Evolutionary conservation across 2,329 filamentous ascomycete species (phyloP).

Genomic region (Aureobasidium sp.): DNA sequence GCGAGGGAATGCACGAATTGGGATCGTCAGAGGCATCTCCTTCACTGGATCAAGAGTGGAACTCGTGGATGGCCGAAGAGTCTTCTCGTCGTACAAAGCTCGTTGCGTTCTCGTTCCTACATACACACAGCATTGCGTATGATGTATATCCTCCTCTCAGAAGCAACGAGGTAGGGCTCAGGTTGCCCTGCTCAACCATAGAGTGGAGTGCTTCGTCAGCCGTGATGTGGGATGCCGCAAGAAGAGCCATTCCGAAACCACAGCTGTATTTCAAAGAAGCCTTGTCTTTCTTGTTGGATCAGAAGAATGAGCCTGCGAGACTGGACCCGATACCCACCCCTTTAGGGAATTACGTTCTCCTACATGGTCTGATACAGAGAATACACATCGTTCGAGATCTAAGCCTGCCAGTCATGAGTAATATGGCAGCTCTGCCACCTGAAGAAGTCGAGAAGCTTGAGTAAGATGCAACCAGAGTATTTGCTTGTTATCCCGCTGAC

Average conservation of each 20-base stretch:
- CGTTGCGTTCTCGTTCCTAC: constrained; percentile 52
- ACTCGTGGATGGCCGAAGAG: constrained; percentile 46
- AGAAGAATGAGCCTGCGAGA: not conserved
- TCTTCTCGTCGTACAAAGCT: constrained; percentile 48
- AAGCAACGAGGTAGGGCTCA: not conserved
- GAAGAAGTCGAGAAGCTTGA: not conserved
- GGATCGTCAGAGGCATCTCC: not conserved
- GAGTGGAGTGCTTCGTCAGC: constrained; percentile 50
- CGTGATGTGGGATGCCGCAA: constrained; percentile 36
- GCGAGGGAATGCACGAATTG: constrained; percentile 39
- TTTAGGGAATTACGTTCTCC: constrained; percentile 60
- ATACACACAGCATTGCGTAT: constrained; percentile 55
- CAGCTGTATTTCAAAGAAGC: constrained; percentile 13
- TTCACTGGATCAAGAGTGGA: constrained; percentile 21
- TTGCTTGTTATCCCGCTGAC: not conserved
- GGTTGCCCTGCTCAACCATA: constrained; percentile 46
- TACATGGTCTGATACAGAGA: constrained; percentile 54
- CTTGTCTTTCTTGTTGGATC: not conserved
- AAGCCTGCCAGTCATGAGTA: not conserved
- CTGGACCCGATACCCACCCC: not conserved
- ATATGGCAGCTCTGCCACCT: not conserved
- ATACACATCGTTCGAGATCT: constrained; percentile 1
- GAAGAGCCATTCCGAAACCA: not conserved
- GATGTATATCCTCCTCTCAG: constrained; percentile 51
- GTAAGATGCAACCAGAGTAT: not conserved